These are phyloP conservation scores for Tilletiopsis washingtonensis DNA, from an alignment of 1,284 basidiomycete species.

Conservation along the genomic window DNA sequence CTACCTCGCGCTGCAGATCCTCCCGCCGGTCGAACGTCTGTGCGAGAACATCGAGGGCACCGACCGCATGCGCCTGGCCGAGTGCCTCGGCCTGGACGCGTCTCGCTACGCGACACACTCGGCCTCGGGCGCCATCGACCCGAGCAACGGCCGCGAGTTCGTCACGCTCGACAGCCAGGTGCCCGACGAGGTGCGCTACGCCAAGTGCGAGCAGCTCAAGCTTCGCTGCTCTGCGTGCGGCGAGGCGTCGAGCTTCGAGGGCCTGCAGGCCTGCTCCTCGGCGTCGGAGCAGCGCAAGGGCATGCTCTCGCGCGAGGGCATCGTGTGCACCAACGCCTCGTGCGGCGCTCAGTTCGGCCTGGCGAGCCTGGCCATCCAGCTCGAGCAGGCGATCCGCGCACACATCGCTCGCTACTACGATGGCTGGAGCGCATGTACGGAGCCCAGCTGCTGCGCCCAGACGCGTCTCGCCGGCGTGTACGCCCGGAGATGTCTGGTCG, in stretches of 20 bases:
- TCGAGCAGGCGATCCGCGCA: slow-evolving; percentile 73
- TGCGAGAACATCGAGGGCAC: slow-evolving; percentile 96
- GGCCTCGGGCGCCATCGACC: slow-evolving; percentile 23
- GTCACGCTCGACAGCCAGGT: slow-evolving; percentile 80
- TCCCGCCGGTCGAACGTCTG: slow-evolving; percentile 88
- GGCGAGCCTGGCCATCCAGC: slow-evolving; percentile 68
- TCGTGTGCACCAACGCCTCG: slow-evolving; percentile 37
- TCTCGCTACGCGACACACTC: slow-evolving; percentile 56
- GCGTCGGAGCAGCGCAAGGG: neutral
- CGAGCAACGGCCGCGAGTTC: slow-evolving; percentile 58
- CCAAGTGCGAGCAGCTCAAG: slow-evolving; percentile 24
- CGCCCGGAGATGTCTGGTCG: slow-evolving; percentile 53
- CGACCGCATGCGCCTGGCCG: slow-evolving; percentile 78
- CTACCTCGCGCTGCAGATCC: slow-evolving; percentile 82
- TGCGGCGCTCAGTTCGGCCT: slow-evolving; percentile 58
- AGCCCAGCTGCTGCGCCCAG: slow-evolving; percentile 69
- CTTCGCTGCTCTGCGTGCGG: slow-evolving; percentile 32
- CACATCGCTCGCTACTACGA: slow-evolving; percentile 79
- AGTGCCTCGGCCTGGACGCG: slow-evolving; percentile 89
- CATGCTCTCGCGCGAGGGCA: neutral
- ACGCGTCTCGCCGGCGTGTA: slow-evolving; percentile 91
- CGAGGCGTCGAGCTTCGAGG: slow-evolving; percentile 13
- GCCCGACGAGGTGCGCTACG: slow-evolving; percentile 72
- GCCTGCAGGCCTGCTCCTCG: slow-evolving; percentile 1
- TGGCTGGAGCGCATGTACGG: slow-evolving; percentile 78